A percentile compares a stretch with the other conserved stretches of the same genome.
Conservation (phyloP, 352 stramenopile genomes). For the Achlya hypogyna region DNA sequence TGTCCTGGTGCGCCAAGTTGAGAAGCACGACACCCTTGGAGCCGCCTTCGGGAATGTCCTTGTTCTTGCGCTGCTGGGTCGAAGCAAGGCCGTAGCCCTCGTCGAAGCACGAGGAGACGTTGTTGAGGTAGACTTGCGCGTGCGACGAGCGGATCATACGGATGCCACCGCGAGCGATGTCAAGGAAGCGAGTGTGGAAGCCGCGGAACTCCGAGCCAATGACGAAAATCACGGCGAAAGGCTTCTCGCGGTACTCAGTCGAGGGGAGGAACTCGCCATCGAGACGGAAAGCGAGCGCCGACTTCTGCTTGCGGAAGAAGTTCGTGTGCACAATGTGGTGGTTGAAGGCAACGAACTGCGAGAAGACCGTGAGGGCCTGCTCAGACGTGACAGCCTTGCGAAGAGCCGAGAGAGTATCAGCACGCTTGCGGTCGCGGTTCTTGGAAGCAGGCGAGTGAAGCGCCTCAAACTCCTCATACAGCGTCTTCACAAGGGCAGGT, state of each 20-base stretch:
- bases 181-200: conserved; percentile 78
- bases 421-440: conserved; percentile 30
- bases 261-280: conserved; percentile 64
- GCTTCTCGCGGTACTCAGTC: conserved; percentile 70
- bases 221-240: conserved; percentile 95
- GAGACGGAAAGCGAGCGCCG: conserved; percentile 57
- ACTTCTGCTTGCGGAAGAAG: conserved; percentile 76
- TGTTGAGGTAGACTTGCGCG: conserved; percentile 50
- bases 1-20: conserved; percentile 56
- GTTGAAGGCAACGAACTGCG: conserved; percentile 80
- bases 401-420: conserved; percentile 49
- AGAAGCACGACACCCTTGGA: conserved; percentile 79
- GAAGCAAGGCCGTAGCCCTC: conserved; percentile 80
- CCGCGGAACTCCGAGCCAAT: conserved; percentile 94
- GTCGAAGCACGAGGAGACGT: conserved; percentile 51
- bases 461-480: conserved; percentile 70
- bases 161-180: conserved; percentile 70
- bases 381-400: conserved; percentile 68
- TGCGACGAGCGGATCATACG: conserved; percentile 49
- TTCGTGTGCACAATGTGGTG: conserved; percentile 73
- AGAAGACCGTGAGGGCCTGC: conserved; percentile 68
- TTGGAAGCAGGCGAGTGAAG: conserved; percentile 48
- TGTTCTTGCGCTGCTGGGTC: conserved; percentile 84
- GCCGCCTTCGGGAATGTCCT: conserved; percentile 76
- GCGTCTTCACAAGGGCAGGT: conserved; percentile 54